Base-by-base conservation (phyloP, 2,329 filamentous ascomycete genomes). In the Chrysoporthe deuterocubensis region DNA sequence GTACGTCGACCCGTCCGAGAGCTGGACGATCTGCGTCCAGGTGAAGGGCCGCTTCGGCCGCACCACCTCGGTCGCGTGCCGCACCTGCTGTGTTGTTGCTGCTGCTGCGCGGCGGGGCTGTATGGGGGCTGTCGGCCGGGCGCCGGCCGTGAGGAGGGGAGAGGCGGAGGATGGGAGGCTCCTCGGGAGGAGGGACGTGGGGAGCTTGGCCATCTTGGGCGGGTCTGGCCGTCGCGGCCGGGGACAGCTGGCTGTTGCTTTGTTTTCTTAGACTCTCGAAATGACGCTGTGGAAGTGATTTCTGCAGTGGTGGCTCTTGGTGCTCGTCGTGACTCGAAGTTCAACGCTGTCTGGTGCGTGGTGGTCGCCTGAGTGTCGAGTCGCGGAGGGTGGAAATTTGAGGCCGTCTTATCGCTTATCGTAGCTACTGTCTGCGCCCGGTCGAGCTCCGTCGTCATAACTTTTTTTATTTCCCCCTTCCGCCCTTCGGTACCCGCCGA, bases 1-100 rank as follows among this genome's bases (percentile, higher is more conserved):
- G 81, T 89, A 98, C 69, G 94, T 92, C 75, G 89, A 92, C 74
- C 96, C 96, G 83, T 99, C 96, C 52, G 91, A 93, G 71, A 98
- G 90, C 65, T 94, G 94, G 73, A 99, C 85, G 69, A 99, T 87
- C 81, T 99, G 96, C n/a, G 95, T 97, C 85, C 97, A 98, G 73
- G 91, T 93, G 85, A 97, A 98, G 54, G 96, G 95, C 6, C 94
- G 89, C 76, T 94, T 92, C n/a, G 94, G 94, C 18, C 96, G 93
- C 70, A 87, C 87, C 76, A 98, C 88, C 71, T 97, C 91, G 34
- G 92, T 94, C 64, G 96, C 96, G 77, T 93, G 89, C 69, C 94
- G 90, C 77, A 89, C 84, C 82, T 94, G 91, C 62, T 78, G 75
- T 5, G 66, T 68, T 34, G 73, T 69, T 67, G 65, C 61, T 58